Evolutionary conservation across 495 filamentous ascomycete species (phyloP).

Genomic region (Hypoxylon cercidicola): DNA sequence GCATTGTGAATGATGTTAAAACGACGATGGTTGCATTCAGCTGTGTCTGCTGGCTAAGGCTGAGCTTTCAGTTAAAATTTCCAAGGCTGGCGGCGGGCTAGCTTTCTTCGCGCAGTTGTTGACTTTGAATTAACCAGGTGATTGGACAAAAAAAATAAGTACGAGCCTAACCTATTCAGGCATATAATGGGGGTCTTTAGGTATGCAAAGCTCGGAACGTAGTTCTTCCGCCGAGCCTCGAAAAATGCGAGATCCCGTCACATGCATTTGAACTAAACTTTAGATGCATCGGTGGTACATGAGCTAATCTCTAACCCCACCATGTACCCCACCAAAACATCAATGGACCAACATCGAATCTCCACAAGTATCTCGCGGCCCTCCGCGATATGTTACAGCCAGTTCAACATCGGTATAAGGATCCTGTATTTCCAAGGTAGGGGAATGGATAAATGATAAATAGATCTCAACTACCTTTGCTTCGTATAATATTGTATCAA

Average conservation of each 20-base stretch:
- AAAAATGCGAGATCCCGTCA: neutral
- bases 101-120: conserved; percentile 33
- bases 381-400: conserved; percentile 2
- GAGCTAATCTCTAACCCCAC: neutral
- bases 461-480: too few relatives aligned
- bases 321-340: neutral
- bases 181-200: neutral
- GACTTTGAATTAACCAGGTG: conserved; percentile 21
- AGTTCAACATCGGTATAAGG: neutral
- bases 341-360: neutral
- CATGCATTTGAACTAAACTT: conserved; percentile 2
- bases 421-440: neutral
- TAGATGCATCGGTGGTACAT: conserved; percentile 1
- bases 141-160: conserved; percentile 16
- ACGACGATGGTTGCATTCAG: conserved; percentile 12
- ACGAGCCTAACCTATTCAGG: too few relatives aligned
- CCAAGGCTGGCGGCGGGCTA: conserved; percentile 16
- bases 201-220: neutral
- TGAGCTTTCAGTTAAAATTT: conserved; percentile 29
- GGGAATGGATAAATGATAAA: too few relatives aligned
- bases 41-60: conserved; percentile 14
- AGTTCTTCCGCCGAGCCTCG: conserved; percentile 2
- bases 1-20: conserved; percentile 30
- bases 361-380: conserved; percentile 7
- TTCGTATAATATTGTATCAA: too few relatives aligned